phyloP scores from a whole-genome alignment of 2,329 filamentous ascomycete species.

The Samsoniella hepiali region DNA sequence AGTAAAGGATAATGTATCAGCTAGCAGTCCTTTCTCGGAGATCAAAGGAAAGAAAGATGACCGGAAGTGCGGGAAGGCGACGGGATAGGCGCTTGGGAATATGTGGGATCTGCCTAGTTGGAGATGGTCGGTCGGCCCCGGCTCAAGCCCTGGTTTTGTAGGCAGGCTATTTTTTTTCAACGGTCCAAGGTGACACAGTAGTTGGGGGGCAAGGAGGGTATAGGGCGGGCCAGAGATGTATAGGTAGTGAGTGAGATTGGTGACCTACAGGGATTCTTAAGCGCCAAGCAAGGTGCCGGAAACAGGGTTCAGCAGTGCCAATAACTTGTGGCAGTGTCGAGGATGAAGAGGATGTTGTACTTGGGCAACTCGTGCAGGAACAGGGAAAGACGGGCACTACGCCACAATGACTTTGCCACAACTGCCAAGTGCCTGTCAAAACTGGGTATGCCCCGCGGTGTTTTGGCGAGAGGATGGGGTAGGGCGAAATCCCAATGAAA shows the following conservation, averaged over 20 bases:
- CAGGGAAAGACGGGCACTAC: not conserved
- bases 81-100: constrained; percentile 6
- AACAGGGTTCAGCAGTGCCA: not conserved
- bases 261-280: not conserved
- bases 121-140: constrained; percentile 9
- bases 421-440: not conserved
- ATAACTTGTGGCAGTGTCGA: not conserved
- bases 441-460: not conserved
- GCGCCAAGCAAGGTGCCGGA: not conserved
- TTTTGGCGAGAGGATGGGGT: not conserved
- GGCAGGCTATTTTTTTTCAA: not conserved
- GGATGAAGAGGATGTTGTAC: not conserved
- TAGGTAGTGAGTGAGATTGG: not conserved
- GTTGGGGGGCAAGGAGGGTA: not conserved
- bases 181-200: not conserved
- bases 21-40: not conserved
- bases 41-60: not conserved
- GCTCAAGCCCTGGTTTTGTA: constrained; percentile 1
- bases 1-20: not conserved
- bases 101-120: constrained; percentile 13
- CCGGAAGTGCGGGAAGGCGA: constrained; percentile 7
- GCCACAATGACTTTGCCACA: constrained; percentile 17
- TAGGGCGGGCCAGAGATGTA: constrained; percentile 5
- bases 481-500: not conserved
- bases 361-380: not conserved